Percentiles rank a stretch among this genome's conserved stretches.
Evolutionary conservation across 2,329 filamentous ascomycete genomes (phyloP).

Genomic region (Chalara sp.): DNA sequence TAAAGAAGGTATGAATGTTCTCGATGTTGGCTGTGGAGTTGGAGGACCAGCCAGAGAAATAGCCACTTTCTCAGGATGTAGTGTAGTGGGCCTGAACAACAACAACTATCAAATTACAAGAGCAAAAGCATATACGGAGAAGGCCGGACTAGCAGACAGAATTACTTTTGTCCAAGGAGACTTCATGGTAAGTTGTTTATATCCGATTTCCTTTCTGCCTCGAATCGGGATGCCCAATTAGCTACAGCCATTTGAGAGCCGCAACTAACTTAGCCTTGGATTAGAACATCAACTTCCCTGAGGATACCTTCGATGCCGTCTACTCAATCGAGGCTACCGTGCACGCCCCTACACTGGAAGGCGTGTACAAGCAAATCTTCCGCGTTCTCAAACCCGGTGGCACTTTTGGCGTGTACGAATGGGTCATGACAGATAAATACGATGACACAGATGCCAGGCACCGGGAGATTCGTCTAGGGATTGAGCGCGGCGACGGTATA

Average conservation of each 20-base stretch:
- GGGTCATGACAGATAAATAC: slow-evolving; percentile 96
- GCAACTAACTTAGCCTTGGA: not conserved
- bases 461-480: slow-evolving; percentile 89
- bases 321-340: slow-evolving; percentile 97
- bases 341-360: slow-evolving; percentile 84
- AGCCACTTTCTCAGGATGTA: slow-evolving; percentile 87
- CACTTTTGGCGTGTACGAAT: slow-evolving; percentile 95
- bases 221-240: too few species aligned
- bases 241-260: too few species aligned
- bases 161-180: slow-evolving; percentile 89
- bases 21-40: slow-evolving; percentile 96
- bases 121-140: slow-evolving; percentile 77
- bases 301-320: slow-evolving; percentile 87
- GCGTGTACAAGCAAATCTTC: slow-evolving; percentile 92
- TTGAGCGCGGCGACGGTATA: slow-evolving; percentile 94
- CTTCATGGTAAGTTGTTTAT: slow-evolving; percentile 62
- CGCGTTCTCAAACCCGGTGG: slow-evolving; percentile 94
- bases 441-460: slow-evolving; percentile 85
- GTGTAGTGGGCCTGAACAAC: slow-evolving; percentile 93
- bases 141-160: slow-evolving; percentile 76
- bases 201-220: slow-evolving; percentile 2
- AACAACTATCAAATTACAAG: slow-evolving; percentile 99
- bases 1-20: slow-evolving; percentile 78
- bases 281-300: slow-evolving; percentile 89
- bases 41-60: slow-evolving; percentile 94